Base-by-base conservation (phyloP, 1,284 basidiomycete species). In the Amylostereum areolatum region DNA sequence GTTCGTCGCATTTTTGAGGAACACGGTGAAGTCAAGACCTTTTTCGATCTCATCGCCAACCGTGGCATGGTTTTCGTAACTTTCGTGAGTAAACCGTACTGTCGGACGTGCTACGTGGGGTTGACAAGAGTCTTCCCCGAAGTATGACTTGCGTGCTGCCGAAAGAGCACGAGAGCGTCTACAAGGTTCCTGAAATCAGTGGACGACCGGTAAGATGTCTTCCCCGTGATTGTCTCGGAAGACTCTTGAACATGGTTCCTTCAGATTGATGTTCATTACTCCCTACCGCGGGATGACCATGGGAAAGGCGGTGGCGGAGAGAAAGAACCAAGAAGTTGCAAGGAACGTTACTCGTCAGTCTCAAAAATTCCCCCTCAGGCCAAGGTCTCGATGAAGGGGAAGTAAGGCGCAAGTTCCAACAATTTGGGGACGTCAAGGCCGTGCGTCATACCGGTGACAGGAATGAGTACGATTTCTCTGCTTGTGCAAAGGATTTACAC, bases 51-150 rank as follows among this genome's bases (percentile, higher is more conserved):
- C 31, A 91, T 97, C 54, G 80, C 83, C 45, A 95, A 91, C 32
- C 81, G 96, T 52, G 96, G 96, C 18, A 95, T 99, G 87, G 89
- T 96, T 4, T 99, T 99, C 68, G 88, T 98, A 48, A 98, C 95
- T 47, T 99, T 91, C 65, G 94, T 97, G 71, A 80, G 93, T 80
- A 10, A 24, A 18, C 18, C 18, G 18, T 36, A 33, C 32, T n/a
- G 34, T 40, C 44, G 29, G 7, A 43, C 27, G n/a, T 31, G 45
- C 42, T 29, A 42, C 28, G 31, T 25, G 47, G 34, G n/a, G 34
- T 6, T 32, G 45, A 25, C 44, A 36, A 37, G 8, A 35, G 43
- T 41, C 9, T 24, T 12, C 12, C 58, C 25, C 49, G 48, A 60
- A 97, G 93, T 97, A 74, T 65, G 96, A 98, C 66, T 68, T 96